Conservation (phyloP, 2,329 filamentous ascomycete genomes). For the Calonectria pauciramosa region DNA sequence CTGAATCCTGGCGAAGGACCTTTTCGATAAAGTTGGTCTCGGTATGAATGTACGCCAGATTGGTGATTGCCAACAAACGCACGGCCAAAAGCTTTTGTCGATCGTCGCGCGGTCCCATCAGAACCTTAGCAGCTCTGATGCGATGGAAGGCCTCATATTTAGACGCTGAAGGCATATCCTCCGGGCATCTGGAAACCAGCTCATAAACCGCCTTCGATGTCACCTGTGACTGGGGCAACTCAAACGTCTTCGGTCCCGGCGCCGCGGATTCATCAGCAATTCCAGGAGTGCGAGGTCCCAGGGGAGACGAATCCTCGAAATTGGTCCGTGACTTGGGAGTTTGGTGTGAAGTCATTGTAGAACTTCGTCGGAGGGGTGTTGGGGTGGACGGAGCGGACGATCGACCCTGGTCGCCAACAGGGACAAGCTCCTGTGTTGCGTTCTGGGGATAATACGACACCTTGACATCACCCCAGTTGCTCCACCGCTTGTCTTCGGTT, state of each 20-base stretch:
- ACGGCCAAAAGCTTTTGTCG: conserved; percentile 84
- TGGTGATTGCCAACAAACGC: conserved; percentile 88
- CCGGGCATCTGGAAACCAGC: conserved; percentile 67
- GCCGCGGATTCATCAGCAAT: conserved; percentile 50
- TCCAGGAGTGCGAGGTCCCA: conserved; percentile 59
- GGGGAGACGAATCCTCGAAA: conserved; percentile 63
- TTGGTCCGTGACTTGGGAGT: conserved; percentile 56
- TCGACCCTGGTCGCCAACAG: conserved; percentile 44
- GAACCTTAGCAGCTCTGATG: conserved; percentile 84
- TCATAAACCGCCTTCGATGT: conserved; percentile 67
- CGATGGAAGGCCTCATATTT: conserved; percentile 90
- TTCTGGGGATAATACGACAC: conserved; percentile 80
- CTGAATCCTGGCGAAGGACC: conserved; percentile 87
- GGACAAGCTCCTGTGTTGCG: conserved; percentile 41
- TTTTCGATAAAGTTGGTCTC: conserved; percentile 89
- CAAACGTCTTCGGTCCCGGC: conserved; percentile 70
- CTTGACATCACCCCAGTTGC: conserved; percentile 84
- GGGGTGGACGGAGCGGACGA: conserved; percentile 76
- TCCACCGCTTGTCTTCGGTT: conserved; percentile 71
- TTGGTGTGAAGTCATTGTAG: conserved; percentile 64
- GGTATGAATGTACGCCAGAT: conserved; percentile 88
- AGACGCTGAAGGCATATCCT: conserved; percentile 77
- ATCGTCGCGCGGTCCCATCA: conserved; percentile 74
- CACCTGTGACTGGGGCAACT: conserved; percentile 72
- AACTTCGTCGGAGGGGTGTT: conserved; percentile 79